Evolutionary conservation across 768 basidiomycete genomes (phyloP).

Genomic region (Multifurca ochricompacta): DNA sequence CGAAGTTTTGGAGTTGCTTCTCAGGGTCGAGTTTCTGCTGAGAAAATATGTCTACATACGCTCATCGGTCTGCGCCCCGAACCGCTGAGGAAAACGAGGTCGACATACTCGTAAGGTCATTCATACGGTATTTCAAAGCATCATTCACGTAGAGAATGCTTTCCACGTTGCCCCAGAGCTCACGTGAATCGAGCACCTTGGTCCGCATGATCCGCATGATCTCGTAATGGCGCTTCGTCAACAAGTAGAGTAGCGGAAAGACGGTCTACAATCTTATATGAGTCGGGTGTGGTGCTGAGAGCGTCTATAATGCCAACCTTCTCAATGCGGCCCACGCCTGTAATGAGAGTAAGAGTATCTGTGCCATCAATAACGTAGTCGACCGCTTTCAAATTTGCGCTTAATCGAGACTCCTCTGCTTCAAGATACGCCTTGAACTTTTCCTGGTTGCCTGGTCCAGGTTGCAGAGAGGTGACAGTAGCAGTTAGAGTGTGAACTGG

Average conservation of each 20-base stretch:
- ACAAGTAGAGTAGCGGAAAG: slow-evolving; percentile 16
- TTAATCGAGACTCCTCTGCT: slow-evolving; percentile 24
- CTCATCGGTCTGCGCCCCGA: neutral
- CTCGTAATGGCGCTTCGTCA: slow-evolving; percentile 21
- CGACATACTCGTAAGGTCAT: slow-evolving; percentile 2
- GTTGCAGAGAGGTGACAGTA: neutral
- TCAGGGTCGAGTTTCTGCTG: slow-evolving; percentile 20
- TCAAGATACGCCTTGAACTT: slow-evolving; percentile 23
- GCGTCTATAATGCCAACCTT: slow-evolving; percentile 17
- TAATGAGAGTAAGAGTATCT: slow-evolving; percentile 26
- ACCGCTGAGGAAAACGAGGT: no score
- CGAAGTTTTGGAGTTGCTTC: slow-evolving; percentile 22
- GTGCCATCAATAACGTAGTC: slow-evolving; percentile 26
- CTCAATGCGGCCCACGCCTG: slow-evolving; percentile 26
- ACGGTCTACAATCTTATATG: neutral
- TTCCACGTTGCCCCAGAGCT: neutral
- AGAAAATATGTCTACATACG: slow-evolving; percentile 17
- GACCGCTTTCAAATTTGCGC: slow-evolving; percentile 22
- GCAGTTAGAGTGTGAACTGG: slow-evolving; percentile 1
- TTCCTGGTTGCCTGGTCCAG: neutral
- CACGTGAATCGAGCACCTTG: slow-evolving; percentile 1
- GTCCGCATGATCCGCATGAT: slow-evolving; percentile 13
- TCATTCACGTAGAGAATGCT: neutral
- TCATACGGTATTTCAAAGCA: neutral
- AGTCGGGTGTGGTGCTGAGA: neutral